A percentile compares a stretch with the other conserved stretches of the same genome.
These are phyloP conservation scores for Leishmania major DNA, from an alignment of 208 protist species.

Conservation along the genomic window DNA sequence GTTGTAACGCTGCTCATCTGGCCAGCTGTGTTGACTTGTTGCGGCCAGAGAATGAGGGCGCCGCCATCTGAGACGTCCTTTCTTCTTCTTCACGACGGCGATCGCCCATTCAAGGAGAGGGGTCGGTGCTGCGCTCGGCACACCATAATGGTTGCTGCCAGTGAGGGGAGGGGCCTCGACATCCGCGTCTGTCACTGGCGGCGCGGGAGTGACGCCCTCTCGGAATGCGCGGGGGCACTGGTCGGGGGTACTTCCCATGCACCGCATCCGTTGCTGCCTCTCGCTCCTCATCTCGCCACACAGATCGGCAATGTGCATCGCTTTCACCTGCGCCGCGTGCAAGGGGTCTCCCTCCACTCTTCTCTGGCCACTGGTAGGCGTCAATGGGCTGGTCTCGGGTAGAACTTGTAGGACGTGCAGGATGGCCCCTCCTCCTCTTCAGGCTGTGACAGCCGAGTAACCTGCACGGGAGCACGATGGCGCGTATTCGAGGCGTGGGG, in stretches of 20 bases:
- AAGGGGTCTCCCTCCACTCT: neutral
- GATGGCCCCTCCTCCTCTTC: neutral
- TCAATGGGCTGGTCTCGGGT: neutral
- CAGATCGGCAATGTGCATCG: neutral
- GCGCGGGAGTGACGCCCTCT: too few species aligned
- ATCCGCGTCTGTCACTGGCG: too few species aligned
- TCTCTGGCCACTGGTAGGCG: neutral
- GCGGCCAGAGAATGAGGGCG: constrained; percentile 25
- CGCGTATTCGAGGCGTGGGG: neutral
- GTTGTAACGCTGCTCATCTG: constrained; percentile 11
- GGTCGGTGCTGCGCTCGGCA: neutral
- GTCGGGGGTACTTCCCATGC: neutral
- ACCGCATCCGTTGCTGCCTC: neutral
- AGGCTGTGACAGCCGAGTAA: neutral
- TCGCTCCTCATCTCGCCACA: neutral
- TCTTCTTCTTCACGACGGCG: constrained; percentile 20
- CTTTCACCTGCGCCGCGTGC: neutral
- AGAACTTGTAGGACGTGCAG: neutral
- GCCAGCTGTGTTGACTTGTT: constrained; percentile 9
- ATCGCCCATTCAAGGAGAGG: neutral
- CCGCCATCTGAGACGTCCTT: neutral
- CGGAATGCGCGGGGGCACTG: neutral
- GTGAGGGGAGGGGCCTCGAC: neutral
- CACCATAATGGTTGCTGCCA: neutral
- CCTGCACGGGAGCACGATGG: neutral